phyloP scores from a whole-genome alignment of 345 rosid genomes.

The Arabidopsis thaliana region DNA sequence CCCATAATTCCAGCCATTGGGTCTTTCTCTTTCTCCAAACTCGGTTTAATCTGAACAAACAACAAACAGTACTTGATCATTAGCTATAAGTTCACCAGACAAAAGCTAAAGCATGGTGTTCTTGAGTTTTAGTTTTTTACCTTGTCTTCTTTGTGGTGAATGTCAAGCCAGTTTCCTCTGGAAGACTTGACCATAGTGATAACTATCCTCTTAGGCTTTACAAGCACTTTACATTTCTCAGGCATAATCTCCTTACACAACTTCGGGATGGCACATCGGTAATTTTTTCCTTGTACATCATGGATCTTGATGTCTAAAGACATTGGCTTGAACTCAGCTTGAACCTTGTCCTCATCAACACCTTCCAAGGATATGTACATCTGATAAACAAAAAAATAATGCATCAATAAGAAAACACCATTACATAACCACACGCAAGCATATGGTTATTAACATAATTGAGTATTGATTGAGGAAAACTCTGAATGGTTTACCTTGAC shows the following conservation, averaged over 20 bases:
- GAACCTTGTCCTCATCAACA: conserved; percentile 69
- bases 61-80: neutral
- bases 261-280: conserved; percentile 70
- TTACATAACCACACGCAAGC: conserved; percentile 6
- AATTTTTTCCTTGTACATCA: conserved; percentile 82
- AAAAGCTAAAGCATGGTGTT: neutral
- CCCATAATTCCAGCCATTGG: conserved; percentile 99
- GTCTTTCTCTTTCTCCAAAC: conserved; percentile 69
- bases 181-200: conserved; percentile 76
- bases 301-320: conserved; percentile 78
- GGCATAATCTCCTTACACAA: conserved; percentile 80
- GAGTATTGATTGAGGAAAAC: conserved; percentile 8
- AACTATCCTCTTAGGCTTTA: conserved; percentile 75
- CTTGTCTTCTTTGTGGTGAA: conserved; percentile 91
- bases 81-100: neutral
- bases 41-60: conserved; percentile 74
- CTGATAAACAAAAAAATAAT: conserved; percentile 39
- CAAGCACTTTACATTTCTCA: conserved; percentile 73
- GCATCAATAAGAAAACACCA: neutral
- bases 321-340: conserved; percentile 69
- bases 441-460: too few relatives aligned
- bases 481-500: conserved; percentile 65
- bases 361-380: conserved; percentile 82
- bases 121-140: conserved; percentile 44
- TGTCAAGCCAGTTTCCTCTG: conserved; percentile 85